Evolutionary conservation across 805 yeast species (phyloP).

Genomic region (Metschnikowia orientalis): DNA sequence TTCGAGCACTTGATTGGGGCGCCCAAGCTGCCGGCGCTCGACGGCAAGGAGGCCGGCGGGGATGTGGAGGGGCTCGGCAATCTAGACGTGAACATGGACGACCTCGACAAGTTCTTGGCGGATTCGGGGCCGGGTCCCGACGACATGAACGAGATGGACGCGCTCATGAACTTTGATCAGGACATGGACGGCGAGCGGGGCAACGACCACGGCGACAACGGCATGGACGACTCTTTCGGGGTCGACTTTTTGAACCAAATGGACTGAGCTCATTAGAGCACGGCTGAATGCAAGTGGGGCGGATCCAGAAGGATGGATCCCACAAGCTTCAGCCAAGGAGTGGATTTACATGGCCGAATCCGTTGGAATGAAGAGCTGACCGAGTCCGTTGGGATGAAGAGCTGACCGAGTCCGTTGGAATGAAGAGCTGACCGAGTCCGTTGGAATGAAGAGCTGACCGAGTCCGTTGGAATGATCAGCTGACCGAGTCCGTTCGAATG

Average conservation of each 20-base stretch:
- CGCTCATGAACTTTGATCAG: constrained; percentile 17
- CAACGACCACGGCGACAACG: constrained; percentile 3
- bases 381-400: no score
- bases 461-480: no score
- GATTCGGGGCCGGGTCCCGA: constrained; percentile 12
- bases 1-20: constrained; percentile 4
- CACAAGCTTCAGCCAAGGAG: no score
- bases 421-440: no score
- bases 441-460: no score
- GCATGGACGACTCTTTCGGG: constrained; percentile 31
- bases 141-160: constrained; percentile 19
- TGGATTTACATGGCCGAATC: no score
- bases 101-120: constrained; percentile 18
- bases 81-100: constrained; percentile 17
- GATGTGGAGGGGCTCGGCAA: constrained; percentile 2
- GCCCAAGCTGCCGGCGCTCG: neutral
- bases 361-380: no score
- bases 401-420: no score
- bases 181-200: constrained; percentile 8
- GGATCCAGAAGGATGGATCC: no score
- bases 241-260: constrained; percentile 34
- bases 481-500: no score
- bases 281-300: no score
- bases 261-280: constrained; percentile 20
- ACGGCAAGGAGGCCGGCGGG: neutral